Evolutionary conservation across 352 stramenopile species (phyloP), one percentile per base, ranked within the genome.

Genomic region (Phytopythium kandeliae): DNA sequence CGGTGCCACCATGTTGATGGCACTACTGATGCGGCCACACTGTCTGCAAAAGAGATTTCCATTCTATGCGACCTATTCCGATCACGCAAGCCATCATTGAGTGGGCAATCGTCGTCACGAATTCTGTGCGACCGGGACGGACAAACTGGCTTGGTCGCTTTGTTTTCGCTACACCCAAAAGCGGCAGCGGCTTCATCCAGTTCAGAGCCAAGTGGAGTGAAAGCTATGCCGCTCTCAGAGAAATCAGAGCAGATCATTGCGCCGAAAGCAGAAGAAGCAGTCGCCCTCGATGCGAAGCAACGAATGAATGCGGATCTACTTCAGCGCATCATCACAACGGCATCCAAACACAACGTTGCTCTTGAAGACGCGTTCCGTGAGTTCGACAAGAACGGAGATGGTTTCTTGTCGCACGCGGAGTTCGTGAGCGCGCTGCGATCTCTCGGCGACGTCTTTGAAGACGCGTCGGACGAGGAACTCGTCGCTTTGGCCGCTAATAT

Each of bases 11-110:
- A 57, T 11, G 52, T 42, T 40, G 60, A 67, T 34, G 54, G 57
- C 6, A 33, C 43, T 12, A 69, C 60, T 11, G 68, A 87, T 38
- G 65, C 60, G 16, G 78, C 63, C 25, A 84, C 79, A 3, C 57
- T 89, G 1, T 79, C 67, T n/a, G 57, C 69, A 13, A 64, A 76
- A 10, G 76, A 88, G 53, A 69, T 88, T 15, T 61, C 65, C 4
- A 74, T 87, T 37, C 47, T 91, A 36, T 94, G 71, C 37, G 66
- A 82, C n/a, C 55, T 80, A 12, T 91, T 89, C 33, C 33, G 57
- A 1, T 67, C 62, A 0, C 58, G 45, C 4, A 74, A 78, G 42
- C 22, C 21, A 43, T 43, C 11, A 2, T 3, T 37, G 48, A 21
- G 43, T 50, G 25, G 44, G 47, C 25, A 67, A 31, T 30, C 58